Evolutionary conservation across 305 asterid species (phyloP).

Genomic region (Solanum hybrid): DNA sequence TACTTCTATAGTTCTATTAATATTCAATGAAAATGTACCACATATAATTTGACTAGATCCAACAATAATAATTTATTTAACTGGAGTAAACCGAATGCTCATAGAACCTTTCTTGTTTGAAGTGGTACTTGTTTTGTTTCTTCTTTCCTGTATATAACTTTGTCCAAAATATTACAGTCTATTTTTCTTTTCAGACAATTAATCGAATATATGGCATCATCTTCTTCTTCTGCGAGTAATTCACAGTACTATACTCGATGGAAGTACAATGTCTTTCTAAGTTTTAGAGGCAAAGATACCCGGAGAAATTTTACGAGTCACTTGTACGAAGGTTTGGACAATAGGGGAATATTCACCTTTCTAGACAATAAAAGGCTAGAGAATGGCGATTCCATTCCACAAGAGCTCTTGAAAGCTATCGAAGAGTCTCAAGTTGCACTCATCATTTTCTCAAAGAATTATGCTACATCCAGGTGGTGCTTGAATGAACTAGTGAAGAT

Average conservation of each 20-base stretch:
- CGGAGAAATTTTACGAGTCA: neutral
- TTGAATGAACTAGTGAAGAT: neutral
- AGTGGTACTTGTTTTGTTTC: too few relatives aligned
- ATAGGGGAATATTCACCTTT: neutral
- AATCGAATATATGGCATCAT: neutral
- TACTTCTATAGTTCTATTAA: too few relatives aligned
- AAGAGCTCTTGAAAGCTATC: neutral
- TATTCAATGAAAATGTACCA: too few relatives aligned
- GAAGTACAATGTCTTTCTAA: neutral
- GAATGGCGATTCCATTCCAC: neutral
- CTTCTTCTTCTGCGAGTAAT: neutral
- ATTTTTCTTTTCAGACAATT: too few relatives aligned
- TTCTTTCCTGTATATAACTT: too few relatives aligned
- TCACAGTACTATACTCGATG: neutral
- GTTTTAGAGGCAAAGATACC: neutral
- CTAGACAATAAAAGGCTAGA: neutral
- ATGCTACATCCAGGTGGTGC: neutral
- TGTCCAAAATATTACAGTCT: too few relatives aligned
- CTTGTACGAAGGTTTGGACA: neutral
- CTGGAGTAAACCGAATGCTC: too few relatives aligned
- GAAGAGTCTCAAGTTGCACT: neutral
- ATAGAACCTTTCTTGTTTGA: too few relatives aligned
- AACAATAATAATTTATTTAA: too few relatives aligned
- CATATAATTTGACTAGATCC: too few relatives aligned
- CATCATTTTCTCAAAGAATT: neutral